A percentile compares a stretch with the other conserved stretches of the same genome.
phyloP scores from a whole-genome alignment of 2,329 filamentous ascomycete genomes.

The Aspergillus niger region DNA sequence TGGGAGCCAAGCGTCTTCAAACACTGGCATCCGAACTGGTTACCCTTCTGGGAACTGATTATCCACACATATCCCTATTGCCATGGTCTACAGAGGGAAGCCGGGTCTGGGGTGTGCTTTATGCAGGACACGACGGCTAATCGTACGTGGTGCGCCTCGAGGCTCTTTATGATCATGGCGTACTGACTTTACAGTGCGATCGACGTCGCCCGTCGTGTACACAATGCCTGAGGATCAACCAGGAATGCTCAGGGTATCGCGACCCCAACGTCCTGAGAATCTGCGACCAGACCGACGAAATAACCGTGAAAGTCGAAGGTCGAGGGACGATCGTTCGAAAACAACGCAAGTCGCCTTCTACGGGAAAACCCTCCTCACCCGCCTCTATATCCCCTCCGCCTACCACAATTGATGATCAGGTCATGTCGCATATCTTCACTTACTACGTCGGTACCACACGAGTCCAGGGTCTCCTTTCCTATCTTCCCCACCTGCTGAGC shows the following conservation, averaged over 20 bases:
- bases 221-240: conserved; percentile 21
- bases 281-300: conserved; percentile 25
- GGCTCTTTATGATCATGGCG: no score
- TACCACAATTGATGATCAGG: conserved; percentile 8
- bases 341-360: background rate
- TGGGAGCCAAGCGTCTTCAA: no score
- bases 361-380: background rate
- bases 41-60: no score
- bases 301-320: conserved; percentile 2
- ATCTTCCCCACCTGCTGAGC: conserved; percentile 4
- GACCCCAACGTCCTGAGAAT: conserved; percentile 21
- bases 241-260: conserved; percentile 25
- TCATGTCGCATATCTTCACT: conserved; percentile 9
- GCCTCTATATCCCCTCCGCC: background rate
- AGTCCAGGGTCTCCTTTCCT: background rate
- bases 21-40: no score
- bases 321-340: background rate
- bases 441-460: conserved; percentile 7
- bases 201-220: conserved; percentile 23
- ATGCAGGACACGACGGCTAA: conserved; percentile 17
- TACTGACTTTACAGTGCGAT: conserved; percentile 22
- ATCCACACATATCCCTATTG: no score
- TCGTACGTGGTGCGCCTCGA: conserved; percentile 7
- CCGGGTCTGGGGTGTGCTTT: conserved; percentile 17
- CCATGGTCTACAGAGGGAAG: conserved; percentile 19